Conservation (phyloP, 2,329 filamentous ascomycete species). For the Hypoxylon sp. region DNA sequence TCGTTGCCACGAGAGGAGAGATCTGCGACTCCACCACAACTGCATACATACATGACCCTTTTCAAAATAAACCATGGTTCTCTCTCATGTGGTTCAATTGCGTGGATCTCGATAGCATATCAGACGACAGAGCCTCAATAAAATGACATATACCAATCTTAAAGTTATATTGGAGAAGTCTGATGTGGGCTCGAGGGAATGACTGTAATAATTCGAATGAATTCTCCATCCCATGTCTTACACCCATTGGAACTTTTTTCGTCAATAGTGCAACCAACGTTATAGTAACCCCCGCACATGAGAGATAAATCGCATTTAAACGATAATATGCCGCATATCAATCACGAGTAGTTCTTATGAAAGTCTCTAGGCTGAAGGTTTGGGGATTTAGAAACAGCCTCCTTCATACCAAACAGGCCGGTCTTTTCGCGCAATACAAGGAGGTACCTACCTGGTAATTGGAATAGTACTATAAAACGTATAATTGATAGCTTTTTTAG, state of each 20-base stretch:
- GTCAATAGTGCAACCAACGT: neutral
- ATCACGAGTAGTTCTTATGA: too few species aligned
- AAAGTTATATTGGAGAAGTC: neutral
- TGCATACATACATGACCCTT: constrained; percentile 18
- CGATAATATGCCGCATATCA: too few species aligned
- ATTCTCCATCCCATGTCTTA: neutral
- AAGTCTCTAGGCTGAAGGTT: too few species aligned
- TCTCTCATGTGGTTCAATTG: constrained; percentile 2
- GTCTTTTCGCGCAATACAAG: too few species aligned
- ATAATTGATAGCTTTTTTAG: too few species aligned
- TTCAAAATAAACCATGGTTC: constrained; percentile 3
- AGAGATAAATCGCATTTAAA: neutral
- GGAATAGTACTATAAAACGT: too few species aligned
- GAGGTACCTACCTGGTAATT: too few species aligned
- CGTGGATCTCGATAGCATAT: constrained; percentile 6
- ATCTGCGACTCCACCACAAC: constrained; percentile 1
- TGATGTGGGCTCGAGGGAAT: neutral
- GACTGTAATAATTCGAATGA: neutral
- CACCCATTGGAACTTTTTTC: neutral
- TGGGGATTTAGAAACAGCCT: too few species aligned
- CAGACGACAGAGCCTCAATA: constrained; percentile 13
- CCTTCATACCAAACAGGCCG: too few species aligned
- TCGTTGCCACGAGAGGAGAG: constrained; percentile 3
- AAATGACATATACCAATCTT: neutral
- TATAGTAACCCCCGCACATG: neutral